Conservation (phyloP, 495 filamentous ascomycete genomes). For the Hypoxylon cercidicola region DNA sequence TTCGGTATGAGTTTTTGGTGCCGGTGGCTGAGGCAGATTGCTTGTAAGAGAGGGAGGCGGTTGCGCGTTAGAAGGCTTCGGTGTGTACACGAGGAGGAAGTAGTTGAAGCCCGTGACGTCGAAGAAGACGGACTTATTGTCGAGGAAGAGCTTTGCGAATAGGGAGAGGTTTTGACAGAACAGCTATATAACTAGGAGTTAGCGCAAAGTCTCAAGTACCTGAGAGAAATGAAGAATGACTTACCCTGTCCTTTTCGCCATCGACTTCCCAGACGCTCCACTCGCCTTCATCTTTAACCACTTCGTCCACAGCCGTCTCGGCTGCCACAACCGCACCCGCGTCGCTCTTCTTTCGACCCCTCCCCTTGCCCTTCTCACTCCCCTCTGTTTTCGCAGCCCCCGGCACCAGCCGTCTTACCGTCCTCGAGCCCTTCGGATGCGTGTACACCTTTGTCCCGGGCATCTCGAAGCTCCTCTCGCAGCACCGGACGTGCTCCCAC, state of each 20-base stretch:
- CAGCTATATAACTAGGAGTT: constrained; percentile 60
- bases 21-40: background rate
- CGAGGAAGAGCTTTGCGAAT: constrained; percentile 97
- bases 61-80: constrained; percentile 44
- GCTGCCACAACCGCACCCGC: constrained; percentile 21
- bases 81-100: constrained; percentile 81
- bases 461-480: constrained; percentile 52
- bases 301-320: constrained; percentile 59
- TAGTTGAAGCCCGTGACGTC: constrained; percentile 95
- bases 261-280: constrained; percentile 90
- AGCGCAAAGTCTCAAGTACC: constrained; percentile 15
- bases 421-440: constrained; percentile 56
- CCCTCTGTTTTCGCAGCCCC: background rate
- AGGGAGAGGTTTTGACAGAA: constrained; percentile 96
- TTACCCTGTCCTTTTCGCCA: constrained; percentile 80
- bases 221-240: constrained; percentile 32
- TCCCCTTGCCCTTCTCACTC: constrained; percentile 50
- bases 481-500: constrained; percentile 56
- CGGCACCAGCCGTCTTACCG: constrained; percentile 40
- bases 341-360: constrained; percentile 52
- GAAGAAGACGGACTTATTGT: constrained; percentile 98
- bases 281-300: constrained; percentile 63
- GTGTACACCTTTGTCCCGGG: constrained; percentile 60
- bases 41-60: constrained; percentile 2
- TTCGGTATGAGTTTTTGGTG: background rate